A percentile compares a stretch with the other conserved stretches of the same genome.
Conservation (phyloP, 768 basidiomycete genomes). For the Gelatoporia subvermispora region DNA sequence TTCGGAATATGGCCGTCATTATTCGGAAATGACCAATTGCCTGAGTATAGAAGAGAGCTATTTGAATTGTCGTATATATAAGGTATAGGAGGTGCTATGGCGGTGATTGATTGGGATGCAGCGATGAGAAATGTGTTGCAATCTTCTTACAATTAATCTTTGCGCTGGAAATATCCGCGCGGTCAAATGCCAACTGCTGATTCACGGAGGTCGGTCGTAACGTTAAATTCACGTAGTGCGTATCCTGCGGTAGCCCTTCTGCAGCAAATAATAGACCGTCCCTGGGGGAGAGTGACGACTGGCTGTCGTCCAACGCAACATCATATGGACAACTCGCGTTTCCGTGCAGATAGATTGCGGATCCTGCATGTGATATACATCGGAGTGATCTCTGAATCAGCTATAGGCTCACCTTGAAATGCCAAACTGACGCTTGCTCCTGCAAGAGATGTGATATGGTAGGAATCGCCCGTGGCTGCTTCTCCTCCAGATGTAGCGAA, state of each 20-base stretch:
- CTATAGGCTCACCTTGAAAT: slow-evolving; percentile 18
- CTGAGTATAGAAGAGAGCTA: slow-evolving; percentile 37
- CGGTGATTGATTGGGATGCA: no score
- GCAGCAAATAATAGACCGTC: slow-evolving; percentile 41
- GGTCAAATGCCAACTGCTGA: slow-evolving; percentile 49
- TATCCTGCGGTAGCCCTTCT: slow-evolving; percentile 36
- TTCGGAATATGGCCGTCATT: slow-evolving; percentile 10
- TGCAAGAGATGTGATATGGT: slow-evolving; percentile 16
- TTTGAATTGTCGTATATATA: slow-evolving; percentile 33
- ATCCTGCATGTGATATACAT: slow-evolving; percentile 38
- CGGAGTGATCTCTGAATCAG: background rate
- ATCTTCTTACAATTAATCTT: no score
- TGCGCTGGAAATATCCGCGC: slow-evolving; percentile 26
- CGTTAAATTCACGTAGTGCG: slow-evolving; percentile 55
- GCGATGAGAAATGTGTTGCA: no score
- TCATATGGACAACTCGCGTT: slow-evolving; percentile 36
- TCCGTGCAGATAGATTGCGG: slow-evolving; percentile 56
- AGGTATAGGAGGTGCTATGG: slow-evolving; percentile 11
- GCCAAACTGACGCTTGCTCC: slow-evolving; percentile 21
- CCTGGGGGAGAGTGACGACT: no score
- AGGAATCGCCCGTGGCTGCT: slow-evolving; percentile 7
- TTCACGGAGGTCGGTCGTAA: slow-evolving; percentile 12
- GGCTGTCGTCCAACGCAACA: slow-evolving; percentile 45
- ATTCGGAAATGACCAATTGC: slow-evolving; percentile 41
- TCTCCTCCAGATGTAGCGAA: slow-evolving; percentile 5